Evolutionary conservation across 164 flowering plant species (phyloP), one percentile per base, ranked within the genome.

Genomic region (Stephania japonica): DNA sequence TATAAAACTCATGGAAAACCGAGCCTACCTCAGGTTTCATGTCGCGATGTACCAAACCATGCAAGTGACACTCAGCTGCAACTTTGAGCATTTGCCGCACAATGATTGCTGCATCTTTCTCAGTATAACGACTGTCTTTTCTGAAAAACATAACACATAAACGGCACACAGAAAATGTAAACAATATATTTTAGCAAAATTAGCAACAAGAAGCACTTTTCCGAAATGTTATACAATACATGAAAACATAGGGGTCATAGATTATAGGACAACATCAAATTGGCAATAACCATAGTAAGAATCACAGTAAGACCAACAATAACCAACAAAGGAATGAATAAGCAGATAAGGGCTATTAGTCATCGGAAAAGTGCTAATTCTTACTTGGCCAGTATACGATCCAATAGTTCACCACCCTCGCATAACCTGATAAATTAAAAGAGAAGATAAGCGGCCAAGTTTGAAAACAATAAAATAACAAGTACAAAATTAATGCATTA

Each of bases 1-100:
- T 67, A 32, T 38, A 32, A 59, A 19, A 19, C 19, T 59, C 64
- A 59, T 19, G 63, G 21, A 68, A 25, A 70, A 27, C 49, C 66
- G 62, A 67, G 1, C 18, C 70, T 83, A 96, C 99, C 98, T 96
- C 99, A 10, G 99, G 99, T 78, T 96, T 96, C 99, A 96, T 89
- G 84, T 96, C 99, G 38, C 99, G 97, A 80, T 96, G 99, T 49
- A 96, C 99, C 74, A 93, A 80, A 72, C 98, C 99, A 83, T 91
- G 93, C 74, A 96, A 82, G 80, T 96, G 99, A 81, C 99, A 96
- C 83, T 93, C 80, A 13, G 97, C 99, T 44, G 99, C 97, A 78
- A 93, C 99, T 85, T 87, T 92, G 56, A 96, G 98, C 99, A 96
- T 96, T 80, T 96, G 99, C 1, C 99, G 79, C 53, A 93, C 99